Percentiles rank a stretch among this genome's conserved stretches.
phyloP scores from a whole-genome alignment of 345 rosid genomes.

The Pseudoturritis turrita region DNA sequence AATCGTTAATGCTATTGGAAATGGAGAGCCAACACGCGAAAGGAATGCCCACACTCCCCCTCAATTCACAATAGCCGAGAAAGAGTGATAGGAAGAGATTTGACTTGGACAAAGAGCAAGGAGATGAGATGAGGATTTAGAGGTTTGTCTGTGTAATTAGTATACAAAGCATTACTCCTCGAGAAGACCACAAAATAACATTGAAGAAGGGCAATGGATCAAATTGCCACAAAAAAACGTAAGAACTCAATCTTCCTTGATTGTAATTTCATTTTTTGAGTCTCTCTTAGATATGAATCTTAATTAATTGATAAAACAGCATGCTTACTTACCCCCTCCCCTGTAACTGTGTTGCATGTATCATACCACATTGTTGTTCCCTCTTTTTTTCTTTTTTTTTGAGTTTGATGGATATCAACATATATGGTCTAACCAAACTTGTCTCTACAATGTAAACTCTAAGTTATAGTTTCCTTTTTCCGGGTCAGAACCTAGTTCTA shows the following conservation, averaged over 20 bases:
- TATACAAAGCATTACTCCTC: conserved; percentile 31
- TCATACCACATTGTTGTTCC: conserved; percentile 12
- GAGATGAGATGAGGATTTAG: conserved; percentile 18
- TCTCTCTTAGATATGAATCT: conserved; percentile 1
- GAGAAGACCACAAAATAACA: conserved; percentile 13
- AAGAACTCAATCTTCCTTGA: conserved; percentile 1
- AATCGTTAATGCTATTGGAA: conserved; percentile 86
- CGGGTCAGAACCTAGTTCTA: background rate
- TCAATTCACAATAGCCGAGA: conserved; percentile 47
- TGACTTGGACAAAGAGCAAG: conserved; percentile 26
- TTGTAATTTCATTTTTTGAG: background rate
- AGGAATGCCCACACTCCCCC: conserved; percentile 72
- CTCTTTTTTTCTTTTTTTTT: background rate
- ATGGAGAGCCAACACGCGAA: conserved; percentile 97
- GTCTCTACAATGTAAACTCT: background rate
- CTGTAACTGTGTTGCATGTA: conserved; percentile 3
- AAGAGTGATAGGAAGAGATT: background rate
- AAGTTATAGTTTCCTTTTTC: background rate
- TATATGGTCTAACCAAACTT: conserved; percentile 8
- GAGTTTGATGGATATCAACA: background rate
- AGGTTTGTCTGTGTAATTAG: conserved; percentile 29
- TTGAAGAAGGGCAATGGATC: background rate
- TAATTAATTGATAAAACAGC: conserved; percentile 4
- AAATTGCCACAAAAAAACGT: no score
- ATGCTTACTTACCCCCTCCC: conserved; percentile 8